Evolutionary conservation across 495 filamentous ascomycete genomes (phyloP), one percentile per base, ranked within the genome.

Genomic region (Podospora anserina): DNA sequence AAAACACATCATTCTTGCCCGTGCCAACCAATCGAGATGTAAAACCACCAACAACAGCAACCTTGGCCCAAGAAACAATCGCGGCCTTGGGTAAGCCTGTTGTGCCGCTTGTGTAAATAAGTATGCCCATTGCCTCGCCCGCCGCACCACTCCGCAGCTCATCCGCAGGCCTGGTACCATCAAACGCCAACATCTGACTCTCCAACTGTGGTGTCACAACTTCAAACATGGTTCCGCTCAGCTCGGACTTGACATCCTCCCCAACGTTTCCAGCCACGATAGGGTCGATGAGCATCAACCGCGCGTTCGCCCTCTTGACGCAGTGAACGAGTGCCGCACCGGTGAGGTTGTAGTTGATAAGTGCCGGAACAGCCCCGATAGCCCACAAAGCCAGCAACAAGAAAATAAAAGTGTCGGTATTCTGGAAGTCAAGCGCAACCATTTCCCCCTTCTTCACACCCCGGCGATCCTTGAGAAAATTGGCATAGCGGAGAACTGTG

Each of bases 301-400:
- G 82, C 2, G 93, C 82, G 0, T 86, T 89, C 0, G 91, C 91
- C 9, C 87, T 85, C 64, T 83, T 88, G 16, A 98, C 82, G 63
- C 91, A 94, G 77, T 99, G 94, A 30, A 89, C 75, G 68, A 99
- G 80, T 2, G 94, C 84, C 30, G 91, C 87, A 15, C 89, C 90
- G 2, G 84, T 82, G 58, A 98, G 77, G 72, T 97, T 98, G 78
- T 95, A 96, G 77, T 99, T 99, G 80, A 99, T 91, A 68, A 96
- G 91, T 0, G 94, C 95, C n/a, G 94, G 93, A 28, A 86, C 86
- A 0, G 92, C 94, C 0, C 95, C 95, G 55, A 98, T 88, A 19
- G 89, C 88, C 94, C 94, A 97, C 34, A 97, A 78, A 0, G 90
- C 95, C 26, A 96, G 82, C 81, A 88, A 86, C n/a, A 97, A 67